phyloP scores from a whole-genome alignment of 2,329 filamentous ascomycete genomes.

The Aspergillus hortae region DNA sequence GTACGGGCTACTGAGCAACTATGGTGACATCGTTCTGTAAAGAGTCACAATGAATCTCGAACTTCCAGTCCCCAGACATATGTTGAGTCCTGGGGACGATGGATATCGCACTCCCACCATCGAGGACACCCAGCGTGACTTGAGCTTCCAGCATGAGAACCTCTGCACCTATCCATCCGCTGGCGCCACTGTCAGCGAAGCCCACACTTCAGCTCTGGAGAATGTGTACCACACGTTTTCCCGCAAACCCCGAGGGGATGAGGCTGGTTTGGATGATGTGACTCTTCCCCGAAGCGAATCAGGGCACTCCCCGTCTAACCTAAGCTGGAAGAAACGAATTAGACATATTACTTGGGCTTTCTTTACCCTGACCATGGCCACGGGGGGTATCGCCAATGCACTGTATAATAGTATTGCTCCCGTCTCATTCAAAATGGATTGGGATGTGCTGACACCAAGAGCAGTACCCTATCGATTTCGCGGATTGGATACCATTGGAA shows the following conservation, averaged over 20 bases:
- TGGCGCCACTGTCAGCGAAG: conserved; percentile 13
- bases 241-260: conserved; percentile 15
- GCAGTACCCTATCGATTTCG: conserved; percentile 51
- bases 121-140: conserved; percentile 36
- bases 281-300: conserved; percentile 11
- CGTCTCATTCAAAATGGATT: conserved; percentile 13
- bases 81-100: conserved; percentile 39
- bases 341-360: conserved; percentile 71
- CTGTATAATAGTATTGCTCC: conserved; percentile 49
- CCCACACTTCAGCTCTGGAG: conserved; percentile 29
- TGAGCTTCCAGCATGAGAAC: conserved; percentile 13
- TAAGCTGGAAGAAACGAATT: conserved; percentile 54
- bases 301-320: conserved; percentile 14
- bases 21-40: background rate
- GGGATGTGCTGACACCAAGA: conserved; percentile 10
- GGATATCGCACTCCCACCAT: conserved; percentile 45
- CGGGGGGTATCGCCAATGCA: conserved; percentile 59
- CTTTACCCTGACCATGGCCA: conserved; percentile 68
- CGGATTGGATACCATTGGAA: conserved; percentile 58
- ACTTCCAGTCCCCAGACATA: conserved; percentile 27
- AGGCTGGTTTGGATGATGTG: conserved; percentile 11
- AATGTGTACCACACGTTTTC: conserved; percentile 19
- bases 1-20: background rate
- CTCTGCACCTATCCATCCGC: conserved; percentile 11
- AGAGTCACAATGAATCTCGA: conserved; percentile 15